A percentile compares a stretch with the other conserved stretches of the same genome.
Conservation (phyloP, 2,329 filamentous ascomycete species). For the Colletotrichum truncatum region DNA sequence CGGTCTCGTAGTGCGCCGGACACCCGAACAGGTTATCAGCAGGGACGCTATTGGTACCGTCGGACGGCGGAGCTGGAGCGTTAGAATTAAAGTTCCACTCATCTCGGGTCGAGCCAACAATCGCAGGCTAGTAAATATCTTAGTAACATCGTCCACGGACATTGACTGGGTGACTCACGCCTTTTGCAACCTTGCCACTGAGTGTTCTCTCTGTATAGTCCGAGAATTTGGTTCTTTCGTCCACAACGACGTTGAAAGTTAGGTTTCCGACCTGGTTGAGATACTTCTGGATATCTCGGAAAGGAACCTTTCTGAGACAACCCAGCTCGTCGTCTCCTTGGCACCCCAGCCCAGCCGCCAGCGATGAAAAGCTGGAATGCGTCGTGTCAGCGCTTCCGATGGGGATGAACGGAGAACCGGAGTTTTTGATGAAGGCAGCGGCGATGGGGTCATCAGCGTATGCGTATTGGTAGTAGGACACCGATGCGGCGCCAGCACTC, state of each 20-base stretch:
- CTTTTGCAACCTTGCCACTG: neutral
- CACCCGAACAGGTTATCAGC: neutral
- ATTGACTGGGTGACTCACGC: neutral
- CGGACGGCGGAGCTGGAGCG: neutral
- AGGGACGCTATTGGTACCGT: neutral
- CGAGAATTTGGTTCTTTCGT: constrained; percentile 7
- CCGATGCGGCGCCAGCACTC: constrained; percentile 34
- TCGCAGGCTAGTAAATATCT: neutral
- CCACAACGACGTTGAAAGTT: constrained; percentile 2
- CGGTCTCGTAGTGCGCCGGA: neutral
- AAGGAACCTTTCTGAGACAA: neutral
- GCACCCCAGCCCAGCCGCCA: neutral
- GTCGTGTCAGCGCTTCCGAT: neutral
- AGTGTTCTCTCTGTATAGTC: neutral
- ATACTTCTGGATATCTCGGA: neutral
- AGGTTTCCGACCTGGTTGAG: neutral
- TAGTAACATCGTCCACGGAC: neutral
- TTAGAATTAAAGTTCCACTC: neutral
- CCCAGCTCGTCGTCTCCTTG: neutral
- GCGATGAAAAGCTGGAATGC: neutral
- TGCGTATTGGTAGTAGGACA: constrained; percentile 59
- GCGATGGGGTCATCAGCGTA: constrained; percentile 59
- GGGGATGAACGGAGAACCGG: constrained; percentile 1
- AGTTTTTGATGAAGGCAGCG: constrained; percentile 49
- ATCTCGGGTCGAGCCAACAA: neutral